Evolutionary conservation across 139 green algal species (phyloP).

Genomic region (Limnomonas spitsbergensis): DNA sequence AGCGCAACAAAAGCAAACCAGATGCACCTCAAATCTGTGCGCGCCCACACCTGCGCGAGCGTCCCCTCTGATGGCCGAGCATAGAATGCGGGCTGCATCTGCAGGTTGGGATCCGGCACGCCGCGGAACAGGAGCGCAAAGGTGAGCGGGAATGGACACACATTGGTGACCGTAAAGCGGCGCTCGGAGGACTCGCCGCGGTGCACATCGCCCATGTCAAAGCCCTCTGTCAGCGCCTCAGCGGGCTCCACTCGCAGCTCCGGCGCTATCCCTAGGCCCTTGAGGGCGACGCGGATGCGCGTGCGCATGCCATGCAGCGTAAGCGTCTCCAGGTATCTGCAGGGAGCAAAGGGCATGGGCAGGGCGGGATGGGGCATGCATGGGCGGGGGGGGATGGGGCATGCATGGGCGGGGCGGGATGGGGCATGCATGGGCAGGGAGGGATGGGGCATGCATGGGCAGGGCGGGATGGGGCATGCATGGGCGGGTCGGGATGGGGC

Average conservation of each 20-base stretch:
- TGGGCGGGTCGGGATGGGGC: no score
- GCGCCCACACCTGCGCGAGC: conserved; percentile 31
- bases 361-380: no score
- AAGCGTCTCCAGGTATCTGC: conserved; percentile 13
- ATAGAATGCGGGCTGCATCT: conserved; percentile 32
- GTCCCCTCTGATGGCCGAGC: conserved; percentile 38
- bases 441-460: no score
- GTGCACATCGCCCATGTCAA: conserved; percentile 59
- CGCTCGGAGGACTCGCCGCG: conserved; percentile 39
- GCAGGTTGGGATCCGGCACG: conserved; percentile 29
- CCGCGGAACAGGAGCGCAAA: conserved; percentile 32
- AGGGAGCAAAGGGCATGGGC: neutral
- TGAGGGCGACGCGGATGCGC: conserved; percentile 1
- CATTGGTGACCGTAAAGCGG: conserved; percentile 54
- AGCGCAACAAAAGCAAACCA: no score
- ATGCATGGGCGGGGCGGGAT: no score
- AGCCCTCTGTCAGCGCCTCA: conserved; percentile 22
- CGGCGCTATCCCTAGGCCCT: conserved; percentile 54
- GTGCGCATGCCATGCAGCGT: neutral
- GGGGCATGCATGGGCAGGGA: no score
- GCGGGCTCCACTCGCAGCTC: conserved; percentile 44
- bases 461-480: no score
- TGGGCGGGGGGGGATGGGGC: no score
- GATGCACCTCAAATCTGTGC: no score
- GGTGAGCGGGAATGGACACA: conserved; percentile 53